Conservation (phyloP, 352 stramenopile genomes). For the Pythium catenulatum region DNA sequence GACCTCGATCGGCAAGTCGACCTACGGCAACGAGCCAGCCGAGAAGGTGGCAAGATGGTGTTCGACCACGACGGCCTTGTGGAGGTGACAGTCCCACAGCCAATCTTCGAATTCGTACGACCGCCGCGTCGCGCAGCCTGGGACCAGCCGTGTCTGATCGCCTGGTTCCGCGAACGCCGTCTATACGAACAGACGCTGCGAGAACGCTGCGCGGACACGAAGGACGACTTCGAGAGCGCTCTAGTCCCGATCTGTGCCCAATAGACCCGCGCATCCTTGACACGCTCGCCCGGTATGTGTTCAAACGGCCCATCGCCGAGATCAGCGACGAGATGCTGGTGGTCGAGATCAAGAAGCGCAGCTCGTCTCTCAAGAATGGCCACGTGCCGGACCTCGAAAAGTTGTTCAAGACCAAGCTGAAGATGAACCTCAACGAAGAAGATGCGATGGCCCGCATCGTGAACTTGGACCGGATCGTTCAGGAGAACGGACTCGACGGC, state of each 20-base stretch:
- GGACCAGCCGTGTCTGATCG: not conserved
- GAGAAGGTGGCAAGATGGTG: too few relatives aligned
- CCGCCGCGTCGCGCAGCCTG: not conserved
- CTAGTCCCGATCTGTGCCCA: too few relatives aligned
- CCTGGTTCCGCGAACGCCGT: not conserved
- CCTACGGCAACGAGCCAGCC: too few relatives aligned
- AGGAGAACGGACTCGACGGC: not conserved
- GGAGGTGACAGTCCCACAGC: not conserved
- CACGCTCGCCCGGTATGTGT: constrained; percentile 42
- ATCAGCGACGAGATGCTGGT: constrained; percentile 39
- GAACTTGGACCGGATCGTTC: not conserved
- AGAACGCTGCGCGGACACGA: not conserved
- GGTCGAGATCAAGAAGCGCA: constrained; percentile 37
- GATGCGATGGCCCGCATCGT: not conserved
- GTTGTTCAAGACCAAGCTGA: not conserved
- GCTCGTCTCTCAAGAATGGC: not conserved
- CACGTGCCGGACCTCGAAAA: not conserved
- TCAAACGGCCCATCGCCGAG: constrained; percentile 28
- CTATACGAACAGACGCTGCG: constrained; percentile 10
- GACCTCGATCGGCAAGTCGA: too few relatives aligned
- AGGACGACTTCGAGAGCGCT: not conserved
- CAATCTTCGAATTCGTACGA: not conserved
- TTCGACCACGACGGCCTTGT: not conserved
- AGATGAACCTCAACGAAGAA: constrained; percentile 2
- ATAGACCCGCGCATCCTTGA: constrained; percentile 7